A percentile compares a stretch with the other conserved stretches of the same genome.
Evolutionary conservation across 2,329 filamentous ascomycete genomes (phyloP).

Genomic region (Chaetothyriales sp.): DNA sequence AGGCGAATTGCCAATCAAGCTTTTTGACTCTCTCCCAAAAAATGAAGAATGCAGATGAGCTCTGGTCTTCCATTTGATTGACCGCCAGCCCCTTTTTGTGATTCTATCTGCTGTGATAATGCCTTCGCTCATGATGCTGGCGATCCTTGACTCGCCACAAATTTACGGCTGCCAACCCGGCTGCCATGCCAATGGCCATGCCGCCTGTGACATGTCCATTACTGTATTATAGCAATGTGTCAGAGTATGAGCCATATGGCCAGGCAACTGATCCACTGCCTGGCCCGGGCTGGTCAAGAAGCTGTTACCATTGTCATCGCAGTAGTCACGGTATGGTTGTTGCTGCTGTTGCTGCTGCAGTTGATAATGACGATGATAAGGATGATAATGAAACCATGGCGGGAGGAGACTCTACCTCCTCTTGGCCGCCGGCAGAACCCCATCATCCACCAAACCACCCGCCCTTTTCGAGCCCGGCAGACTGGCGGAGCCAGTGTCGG

Average conservation of each 20-base stretch:
- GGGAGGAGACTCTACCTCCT: constrained; percentile 9
- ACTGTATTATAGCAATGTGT: not conserved
- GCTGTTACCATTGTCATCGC: not conserved
- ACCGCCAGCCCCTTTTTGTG: not conserved
- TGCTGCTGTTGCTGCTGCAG: not conserved
- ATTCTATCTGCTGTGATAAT: not conserved
- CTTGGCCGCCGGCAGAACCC: constrained; percentile 17
- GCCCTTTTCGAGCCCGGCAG: constrained; percentile 72
- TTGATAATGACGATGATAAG: not conserved
- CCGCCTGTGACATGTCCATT: too few species aligned
- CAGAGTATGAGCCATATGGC: too few species aligned
- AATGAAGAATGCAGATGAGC: not conserved
- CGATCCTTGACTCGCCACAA: not conserved
- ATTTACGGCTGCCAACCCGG: not conserved
- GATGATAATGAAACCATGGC: not conserved
- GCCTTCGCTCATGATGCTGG: not conserved
- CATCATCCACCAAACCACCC: constrained; percentile 71
- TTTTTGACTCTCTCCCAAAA: not conserved
- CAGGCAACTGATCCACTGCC: too few species aligned
- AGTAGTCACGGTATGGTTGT: not conserved
- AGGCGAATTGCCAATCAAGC: not conserved
- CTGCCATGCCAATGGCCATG: not conserved
- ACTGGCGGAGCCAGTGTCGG: constrained; percentile 83
- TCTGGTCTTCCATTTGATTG: not conserved
- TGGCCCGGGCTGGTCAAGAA: not conserved